phyloP scores from a whole-genome alignment of 306 rosid genomes.

The Dalbergia cochinchinensis region DNA sequence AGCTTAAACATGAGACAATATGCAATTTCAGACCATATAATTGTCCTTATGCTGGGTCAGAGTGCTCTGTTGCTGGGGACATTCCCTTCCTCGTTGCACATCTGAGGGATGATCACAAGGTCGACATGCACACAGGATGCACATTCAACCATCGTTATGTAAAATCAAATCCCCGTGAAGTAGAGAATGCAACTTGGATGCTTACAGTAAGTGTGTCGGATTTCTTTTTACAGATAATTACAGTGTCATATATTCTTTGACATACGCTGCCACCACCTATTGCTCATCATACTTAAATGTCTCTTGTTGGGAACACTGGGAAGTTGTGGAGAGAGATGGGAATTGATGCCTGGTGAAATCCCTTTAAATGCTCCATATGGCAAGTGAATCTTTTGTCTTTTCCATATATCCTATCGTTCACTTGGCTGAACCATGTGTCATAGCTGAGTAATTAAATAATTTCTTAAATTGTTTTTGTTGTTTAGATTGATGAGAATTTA shows the following conservation, averaged over 20 bases:
- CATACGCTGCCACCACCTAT: not conserved
- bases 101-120: conserved; percentile 90
- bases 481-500: not conserved
- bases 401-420: not conserved
- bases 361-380: not conserved
- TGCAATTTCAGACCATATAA: conserved; percentile 89
- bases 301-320: not conserved
- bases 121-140: conserved; percentile 93
- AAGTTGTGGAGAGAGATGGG: not conserved
- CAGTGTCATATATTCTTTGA: not conserved
- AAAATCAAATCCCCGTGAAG: conserved; percentile 94
- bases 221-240: not conserved
- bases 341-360: not conserved
- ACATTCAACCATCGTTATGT: conserved; percentile 95
- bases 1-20: conserved; percentile 80
- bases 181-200: conserved; percentile 97
- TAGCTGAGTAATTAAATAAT: not conserved
- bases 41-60: conserved; percentile 94
- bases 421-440: not conserved
- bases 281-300: not conserved
- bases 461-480: not conserved
- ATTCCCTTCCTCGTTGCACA: conserved; percentile 85
- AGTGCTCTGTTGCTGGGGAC: conserved; percentile 81
- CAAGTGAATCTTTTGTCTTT: not conserved
- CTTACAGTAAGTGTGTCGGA: conserved; percentile 70